Evolutionary conservation across 164 flowering plant genomes (phyloP).

Genomic region (Euptelea pleiosperma): DNA sequence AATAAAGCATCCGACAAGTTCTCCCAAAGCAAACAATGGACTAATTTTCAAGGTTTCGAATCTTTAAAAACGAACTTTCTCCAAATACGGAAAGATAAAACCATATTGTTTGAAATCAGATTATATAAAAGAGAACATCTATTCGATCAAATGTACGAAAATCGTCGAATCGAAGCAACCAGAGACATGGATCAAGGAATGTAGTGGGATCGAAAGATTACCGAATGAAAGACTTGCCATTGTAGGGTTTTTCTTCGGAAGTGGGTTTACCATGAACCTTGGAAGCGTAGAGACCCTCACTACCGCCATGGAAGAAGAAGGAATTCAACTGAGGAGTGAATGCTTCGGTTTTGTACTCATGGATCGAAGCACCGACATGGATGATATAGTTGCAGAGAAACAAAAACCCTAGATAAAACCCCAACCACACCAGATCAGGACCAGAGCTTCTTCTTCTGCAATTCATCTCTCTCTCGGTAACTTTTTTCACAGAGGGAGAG

Average conservation of each 20-base stretch:
- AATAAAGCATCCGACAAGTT: too few species aligned
- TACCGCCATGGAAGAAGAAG: constrained; percentile 86
- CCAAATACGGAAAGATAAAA: too few species aligned
- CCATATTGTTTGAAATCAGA: too few species aligned
- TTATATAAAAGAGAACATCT: neutral
- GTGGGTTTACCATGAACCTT: constrained; percentile 17
- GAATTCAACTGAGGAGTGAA: constrained; percentile 53
- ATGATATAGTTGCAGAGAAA: constrained; percentile 6
- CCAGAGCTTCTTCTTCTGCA: neutral
- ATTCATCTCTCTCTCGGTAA: constrained; percentile 7
- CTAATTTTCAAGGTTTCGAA: too few species aligned
- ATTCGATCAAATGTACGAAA: neutral
- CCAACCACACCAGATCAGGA: neutral
- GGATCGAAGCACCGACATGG: constrained; percentile 50
- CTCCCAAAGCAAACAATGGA: too few species aligned
- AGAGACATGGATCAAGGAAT: neutral
- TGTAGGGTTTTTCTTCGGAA: constrained; percentile 27
- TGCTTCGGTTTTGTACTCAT: constrained; percentile 52
- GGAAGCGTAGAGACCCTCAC: constrained; percentile 81
- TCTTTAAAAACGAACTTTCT: too few species aligned
- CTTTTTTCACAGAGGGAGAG: too few species aligned
- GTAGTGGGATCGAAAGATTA: constrained; percentile 17
- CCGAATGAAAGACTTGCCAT: constrained; percentile 77
- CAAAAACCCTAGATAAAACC: constrained; percentile 23
- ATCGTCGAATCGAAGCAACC: neutral